Evolutionary conservation across 1,284 basidiomycete species (phyloP).

Genomic region (Pisolithus thermaeus): DNA sequence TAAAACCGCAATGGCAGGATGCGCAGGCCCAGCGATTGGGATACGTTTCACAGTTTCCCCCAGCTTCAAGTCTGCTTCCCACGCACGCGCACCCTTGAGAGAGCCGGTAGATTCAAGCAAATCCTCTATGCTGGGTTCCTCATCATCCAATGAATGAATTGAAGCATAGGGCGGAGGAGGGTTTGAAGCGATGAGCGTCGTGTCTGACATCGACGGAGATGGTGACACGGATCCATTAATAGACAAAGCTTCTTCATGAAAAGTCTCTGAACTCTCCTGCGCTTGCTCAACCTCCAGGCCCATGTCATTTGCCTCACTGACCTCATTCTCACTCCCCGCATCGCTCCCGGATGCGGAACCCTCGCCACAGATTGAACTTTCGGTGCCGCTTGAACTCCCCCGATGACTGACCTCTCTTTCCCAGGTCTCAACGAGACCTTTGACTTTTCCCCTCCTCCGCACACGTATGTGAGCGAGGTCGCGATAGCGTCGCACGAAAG

Average conservation of each 20-base stretch:
- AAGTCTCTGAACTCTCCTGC: neutral
- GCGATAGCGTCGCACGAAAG: constrained; percentile 23
- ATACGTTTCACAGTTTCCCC: constrained; percentile 27
- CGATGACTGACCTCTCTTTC: constrained; percentile 8
- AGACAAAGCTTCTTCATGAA: neutral
- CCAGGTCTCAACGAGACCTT: constrained; percentile 28
- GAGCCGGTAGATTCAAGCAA: constrained; percentile 19
- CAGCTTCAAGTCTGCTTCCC: constrained; percentile 23
- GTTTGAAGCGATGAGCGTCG: neutral
- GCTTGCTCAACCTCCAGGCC: no score
- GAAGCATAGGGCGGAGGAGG: constrained; percentile 8
- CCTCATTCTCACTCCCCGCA: constrained; percentile 19
- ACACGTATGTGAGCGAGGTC: constrained; percentile 26
- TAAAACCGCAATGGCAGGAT: neutral
- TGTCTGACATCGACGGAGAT: neutral
- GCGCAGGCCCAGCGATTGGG: constrained; percentile 2
- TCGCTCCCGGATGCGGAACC: constrained; percentile 19
- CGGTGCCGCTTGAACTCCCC: constrained; percentile 21
- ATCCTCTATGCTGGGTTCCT: constrained; percentile 28
- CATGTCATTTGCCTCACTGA: neutral
- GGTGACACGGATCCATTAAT: neutral
- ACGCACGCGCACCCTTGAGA: constrained; percentile 24
- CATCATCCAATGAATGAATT: constrained; percentile 10
- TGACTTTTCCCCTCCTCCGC: constrained; percentile 28
- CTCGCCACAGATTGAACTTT: constrained; percentile 16